Evolutionary conservation across 371 early-diverging fungal genomes (phyloP).

Genomic region (Mortierella sp.): DNA sequence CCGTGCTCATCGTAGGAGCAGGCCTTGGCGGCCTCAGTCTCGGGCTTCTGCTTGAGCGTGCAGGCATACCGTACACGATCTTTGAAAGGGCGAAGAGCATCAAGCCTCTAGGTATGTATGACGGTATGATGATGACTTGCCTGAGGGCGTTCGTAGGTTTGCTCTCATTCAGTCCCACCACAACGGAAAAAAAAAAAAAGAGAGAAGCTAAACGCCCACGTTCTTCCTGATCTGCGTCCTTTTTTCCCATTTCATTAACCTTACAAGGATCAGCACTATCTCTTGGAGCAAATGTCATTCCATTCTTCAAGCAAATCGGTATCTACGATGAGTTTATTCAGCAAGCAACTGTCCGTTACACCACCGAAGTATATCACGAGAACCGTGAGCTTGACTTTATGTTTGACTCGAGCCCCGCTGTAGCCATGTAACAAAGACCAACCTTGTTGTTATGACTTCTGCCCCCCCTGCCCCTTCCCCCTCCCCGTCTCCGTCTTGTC

Average conservation of each 20-base stretch:
- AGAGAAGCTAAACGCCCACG: too few relatives aligned
- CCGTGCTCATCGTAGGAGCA: constrained; percentile 26
- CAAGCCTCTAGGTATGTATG: constrained; percentile 13
- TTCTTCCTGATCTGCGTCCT: too few relatives aligned
- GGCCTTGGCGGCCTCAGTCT: constrained; percentile 14
- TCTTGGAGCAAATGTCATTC: constrained; percentile 9
- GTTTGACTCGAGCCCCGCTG: constrained; percentile 13
- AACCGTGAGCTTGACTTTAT: constrained; percentile 7
- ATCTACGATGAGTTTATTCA: constrained; percentile 12
- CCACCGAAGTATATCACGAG: constrained; percentile 8
- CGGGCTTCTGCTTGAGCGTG: constrained; percentile 4
- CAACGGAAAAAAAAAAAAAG: too few relatives aligned
- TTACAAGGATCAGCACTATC: constrained; percentile 4
- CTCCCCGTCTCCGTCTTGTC: too few relatives aligned
- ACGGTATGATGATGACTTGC: neutral
- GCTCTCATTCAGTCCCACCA: too few relatives aligned
- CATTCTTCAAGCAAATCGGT: constrained; percentile 16
- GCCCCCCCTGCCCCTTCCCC: too few relatives aligned
- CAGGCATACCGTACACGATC: constrained; percentile 12
- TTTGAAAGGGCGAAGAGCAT: constrained; percentile 11
- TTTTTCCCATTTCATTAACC: too few relatives aligned
- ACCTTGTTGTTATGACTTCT: neutral
- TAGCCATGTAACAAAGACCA: too few relatives aligned
- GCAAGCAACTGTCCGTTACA: neutral
- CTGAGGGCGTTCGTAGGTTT: too few relatives aligned